Base-by-base conservation (phyloP, 108 stramenopile species). In the Tribonema minus region DNA sequence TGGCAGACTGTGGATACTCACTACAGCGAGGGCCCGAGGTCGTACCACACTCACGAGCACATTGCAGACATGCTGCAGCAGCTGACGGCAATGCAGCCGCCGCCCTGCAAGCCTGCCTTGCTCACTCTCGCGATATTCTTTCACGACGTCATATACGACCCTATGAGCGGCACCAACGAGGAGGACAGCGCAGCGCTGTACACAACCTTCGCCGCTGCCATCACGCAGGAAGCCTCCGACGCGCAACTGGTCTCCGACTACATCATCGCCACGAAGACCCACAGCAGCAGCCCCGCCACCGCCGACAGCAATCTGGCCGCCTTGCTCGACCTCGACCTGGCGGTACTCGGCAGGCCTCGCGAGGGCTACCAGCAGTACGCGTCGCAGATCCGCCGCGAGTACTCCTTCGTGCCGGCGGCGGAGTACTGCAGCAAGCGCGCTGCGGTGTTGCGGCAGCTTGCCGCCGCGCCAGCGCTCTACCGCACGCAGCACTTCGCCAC, bases 311-410 rank as follows among this genome's bases (percentile, higher is more conserved):
- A 74, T 33, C 72, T 74, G 72, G 62, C 39, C 37, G 40, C 72
- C 3, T 74, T 74, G n/a, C 63, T 74, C 63, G 72, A 74, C 72
- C 61, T 74, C 61, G 72, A 74, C 63, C 63, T 74, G 72, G 72
- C 63, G 37, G 72, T 74, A 3, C 2, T 74, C 29, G 72, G 63
- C 6, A 41, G 72, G 54, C 32, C 63, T 26, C 72, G 61, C 31
- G 59, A 23, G 31, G 72, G 23, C 3, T 74, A 74, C 28, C 37
- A 64, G 30, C 39, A 28, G 9, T 74, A 74, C 63, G 72, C 72
- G 15, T 41, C 61, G 27, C 61, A 74, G 72, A 64, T 74, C 63
- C 72, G 72, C 26, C 20, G 38, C 27, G 72, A 74, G 38, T 74
- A 74, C 39, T 33, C 32, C 62, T 63, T 64, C 37, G 72, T 74